Evolutionary conservation across 805 yeast genomes (phyloP), one percentile per base, ranked within the genome.

Genomic region (Scheffersomyces coipomensis): DNA sequence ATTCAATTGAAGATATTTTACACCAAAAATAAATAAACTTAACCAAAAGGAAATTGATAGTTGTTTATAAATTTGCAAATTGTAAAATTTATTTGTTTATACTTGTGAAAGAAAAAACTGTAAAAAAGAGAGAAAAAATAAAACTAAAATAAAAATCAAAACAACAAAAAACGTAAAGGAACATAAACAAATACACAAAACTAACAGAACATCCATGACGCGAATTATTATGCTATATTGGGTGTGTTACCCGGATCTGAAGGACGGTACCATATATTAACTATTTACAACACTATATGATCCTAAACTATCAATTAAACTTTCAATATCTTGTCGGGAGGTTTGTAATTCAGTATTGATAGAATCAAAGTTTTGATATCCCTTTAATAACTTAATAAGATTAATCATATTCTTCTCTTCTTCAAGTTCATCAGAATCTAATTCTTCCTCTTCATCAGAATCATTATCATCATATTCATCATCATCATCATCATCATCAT

Each of bases 281-380:
- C 67, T 44, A 39, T 66, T 68, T 16, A 68, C 62, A 16, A 60
- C 45, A 19, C 64, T 64, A 41, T 56, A 62, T 5, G 60, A 50
- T 1, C 75, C 75, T 24, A 69, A 49, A 33, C 52, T 53, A 23
- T 53, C 63, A 19, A 70, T 49, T 54, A 80, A 58, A 23, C 59
- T 52, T 48, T 81, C 84, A 1, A 85, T 76, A 21, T 81, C 83
- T 16, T 55, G 56, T 33, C 79, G 65, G 8, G 85, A 72, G 51
- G 72, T 71, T 34, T 73, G 76, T 49, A 87, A 63, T 42, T 79
- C 84, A 0, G 91, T 86, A 52, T 91, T 83, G 2, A 88, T 81
- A 3, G 76, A 68, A 51, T 84, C 91, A 46, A 81, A 68, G 45
- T 73, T 75, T 37, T 76, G 81, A 18, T 71, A 71, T 16, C 76